These are phyloP conservation scores for Vaccinium myrtillus DNA, from an alignment of 148 eudicot species.

Conservation along the genomic window DNA sequence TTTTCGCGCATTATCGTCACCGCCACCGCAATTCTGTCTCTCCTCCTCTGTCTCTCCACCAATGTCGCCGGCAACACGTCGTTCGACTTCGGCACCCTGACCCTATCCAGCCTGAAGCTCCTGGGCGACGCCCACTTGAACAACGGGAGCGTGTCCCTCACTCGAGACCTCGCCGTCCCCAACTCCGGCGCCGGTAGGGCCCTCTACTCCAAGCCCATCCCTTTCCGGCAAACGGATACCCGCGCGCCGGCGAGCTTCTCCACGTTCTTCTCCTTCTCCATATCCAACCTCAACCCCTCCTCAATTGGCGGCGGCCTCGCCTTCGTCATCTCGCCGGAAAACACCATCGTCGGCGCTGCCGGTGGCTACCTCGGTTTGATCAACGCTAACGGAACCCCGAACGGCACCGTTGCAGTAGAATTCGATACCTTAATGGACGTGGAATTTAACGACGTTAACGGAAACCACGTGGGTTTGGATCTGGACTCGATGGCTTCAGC, in stretches of 20 bases:
- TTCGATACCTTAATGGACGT: conserved; percentile 91
- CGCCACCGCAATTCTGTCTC: neutral
- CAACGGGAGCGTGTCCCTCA: conserved; percentile 60
- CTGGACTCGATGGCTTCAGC: conserved; percentile 55
- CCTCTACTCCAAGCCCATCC: conserved; percentile 50
- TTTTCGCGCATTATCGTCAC: conserved; percentile 3
- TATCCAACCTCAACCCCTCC: conserved; percentile 60
- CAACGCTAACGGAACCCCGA: conserved; percentile 23
- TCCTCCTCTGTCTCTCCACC: conserved; percentile 12
- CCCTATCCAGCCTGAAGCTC: conserved; percentile 57
- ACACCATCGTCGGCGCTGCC: conserved; percentile 39
- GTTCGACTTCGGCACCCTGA: conserved; percentile 70
- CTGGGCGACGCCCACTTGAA: conserved; percentile 79
- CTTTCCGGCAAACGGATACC: conserved; percentile 34
- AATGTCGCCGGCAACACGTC: conserved; percentile 25
- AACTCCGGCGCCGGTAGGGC: conserved; percentile 73
- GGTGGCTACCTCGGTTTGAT: conserved; percentile 55
- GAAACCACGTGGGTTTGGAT: conserved; percentile 88
- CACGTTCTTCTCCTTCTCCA: conserved; percentile 67
- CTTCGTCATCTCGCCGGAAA: conserved; percentile 58
- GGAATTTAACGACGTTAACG: conserved; percentile 63
- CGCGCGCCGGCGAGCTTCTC: conserved; percentile 45
- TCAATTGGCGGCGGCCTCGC: conserved; percentile 88
- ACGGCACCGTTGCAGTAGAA: conserved; percentile 63
- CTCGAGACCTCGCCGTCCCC: conserved; percentile 70